Conservation (phyloP, 2,329 filamentous ascomycete genomes). For the Paraphoma sp. region DNA sequence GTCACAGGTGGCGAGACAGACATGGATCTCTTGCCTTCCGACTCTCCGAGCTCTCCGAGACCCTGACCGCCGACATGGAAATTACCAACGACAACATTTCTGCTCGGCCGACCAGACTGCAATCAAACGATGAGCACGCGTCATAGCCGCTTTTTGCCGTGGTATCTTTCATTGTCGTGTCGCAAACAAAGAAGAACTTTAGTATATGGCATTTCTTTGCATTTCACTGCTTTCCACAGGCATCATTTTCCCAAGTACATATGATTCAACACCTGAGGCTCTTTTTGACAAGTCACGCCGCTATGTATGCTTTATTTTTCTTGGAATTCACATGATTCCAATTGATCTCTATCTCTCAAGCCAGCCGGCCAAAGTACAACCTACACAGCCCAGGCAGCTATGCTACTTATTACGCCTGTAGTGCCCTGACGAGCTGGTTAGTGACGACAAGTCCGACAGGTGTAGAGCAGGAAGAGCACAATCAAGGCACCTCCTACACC, state of each 20-base stretch:
- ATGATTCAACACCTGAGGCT: background rate
- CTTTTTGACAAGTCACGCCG: background rate
- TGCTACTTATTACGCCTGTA: background rate
- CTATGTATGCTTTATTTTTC: background rate
- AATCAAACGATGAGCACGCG: background rate
- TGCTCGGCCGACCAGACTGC: constrained; percentile 4
- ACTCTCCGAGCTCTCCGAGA: constrained; percentile 23
- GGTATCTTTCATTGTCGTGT: background rate
- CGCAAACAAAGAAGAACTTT: background rate
- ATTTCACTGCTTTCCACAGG: no score
- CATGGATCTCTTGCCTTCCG: constrained; percentile 15
- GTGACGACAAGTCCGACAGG: background rate
- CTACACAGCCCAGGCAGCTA: background rate
- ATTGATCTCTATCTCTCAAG: background rate
- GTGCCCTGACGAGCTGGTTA: background rate
- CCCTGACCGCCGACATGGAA: constrained; percentile 2
- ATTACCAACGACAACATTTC: constrained; percentile 12
- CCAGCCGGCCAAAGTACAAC: background rate
- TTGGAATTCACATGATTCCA: background rate
- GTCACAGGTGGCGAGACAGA: constrained; percentile 26
- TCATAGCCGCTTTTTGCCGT: background rate
- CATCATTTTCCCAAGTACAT: no score
- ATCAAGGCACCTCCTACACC: background rate
- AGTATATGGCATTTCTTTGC: background rate
- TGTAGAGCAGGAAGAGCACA: background rate